A percentile compares a stretch with the other conserved stretches of the same genome.
Evolutionary conservation across 345 rosid genomes (phyloP).

Genomic region (Dipteronia dyeriana): DNA sequence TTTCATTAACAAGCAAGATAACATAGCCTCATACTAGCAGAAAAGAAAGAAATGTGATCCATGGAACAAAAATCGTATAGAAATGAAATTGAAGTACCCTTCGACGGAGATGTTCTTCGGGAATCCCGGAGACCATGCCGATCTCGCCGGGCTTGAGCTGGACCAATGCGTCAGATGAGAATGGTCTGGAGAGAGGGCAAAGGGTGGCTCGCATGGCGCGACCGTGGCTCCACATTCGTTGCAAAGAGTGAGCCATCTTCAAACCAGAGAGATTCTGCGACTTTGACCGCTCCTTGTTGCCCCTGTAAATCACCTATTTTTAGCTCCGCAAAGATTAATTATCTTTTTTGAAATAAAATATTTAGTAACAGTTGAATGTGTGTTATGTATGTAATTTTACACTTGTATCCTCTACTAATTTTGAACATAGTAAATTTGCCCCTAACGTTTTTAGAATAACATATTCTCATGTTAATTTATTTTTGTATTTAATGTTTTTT

Average conservation of each 20-base stretch:
- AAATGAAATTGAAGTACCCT: slow-evolving; percentile 36
- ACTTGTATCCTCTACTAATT: not conserved
- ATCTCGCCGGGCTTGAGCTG: slow-evolving; percentile 83
- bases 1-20: too few species aligned
- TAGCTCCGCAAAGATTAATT: not conserved
- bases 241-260: slow-evolving; percentile 66
- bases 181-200: slow-evolving; percentile 41
- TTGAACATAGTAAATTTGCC: not conserved
- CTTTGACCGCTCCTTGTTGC: not conserved
- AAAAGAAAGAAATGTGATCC: not conserved
- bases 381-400: not conserved
- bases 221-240: slow-evolving; percentile 37
- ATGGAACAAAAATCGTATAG: not conserved
- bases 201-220: slow-evolving; percentile 32
- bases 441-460: not conserved
- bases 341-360: too few species aligned
- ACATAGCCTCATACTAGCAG: not conserved
- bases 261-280: slow-evolving; percentile 4
- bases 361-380: not conserved
- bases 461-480: not conserved
- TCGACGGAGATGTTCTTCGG: slow-evolving; percentile 76
- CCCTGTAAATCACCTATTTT: not conserved
- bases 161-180: slow-evolving; percentile 66
- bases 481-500: too few species aligned
- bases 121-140: slow-evolving; percentile 91